These are phyloP conservation scores for Teratosphaeria zuluensis DNA, from an alignment of 2,329 filamentous ascomycete species.

Conservation along the genomic window DNA sequence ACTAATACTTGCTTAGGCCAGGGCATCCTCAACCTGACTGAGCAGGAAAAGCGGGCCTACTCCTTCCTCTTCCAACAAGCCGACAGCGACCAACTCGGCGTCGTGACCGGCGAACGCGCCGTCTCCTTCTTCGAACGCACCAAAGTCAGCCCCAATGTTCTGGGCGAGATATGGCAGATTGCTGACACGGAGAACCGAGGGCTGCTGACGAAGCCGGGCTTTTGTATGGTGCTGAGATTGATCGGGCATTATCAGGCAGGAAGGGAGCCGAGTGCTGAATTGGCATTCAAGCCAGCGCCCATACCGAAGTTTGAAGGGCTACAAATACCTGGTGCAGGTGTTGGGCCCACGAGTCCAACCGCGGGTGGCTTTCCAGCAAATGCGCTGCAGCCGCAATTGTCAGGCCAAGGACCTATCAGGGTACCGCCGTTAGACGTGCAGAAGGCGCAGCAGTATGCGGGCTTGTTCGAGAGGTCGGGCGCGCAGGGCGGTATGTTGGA, in stretches of 20 bases:
- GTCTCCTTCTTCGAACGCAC: constrained; percentile 99
- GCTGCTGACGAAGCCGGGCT: constrained; percentile 83
- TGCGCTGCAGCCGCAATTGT: constrained; percentile 23
- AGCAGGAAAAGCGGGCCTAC: constrained; percentile 90
- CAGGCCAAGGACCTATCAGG: constrained; percentile 55
- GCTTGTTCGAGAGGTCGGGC: constrained; percentile 83
- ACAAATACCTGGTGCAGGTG: constrained; percentile 29
- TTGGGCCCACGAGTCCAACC: constrained; percentile 13
- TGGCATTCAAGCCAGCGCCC: constrained; percentile 79
- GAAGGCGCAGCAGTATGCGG: constrained; percentile 79
- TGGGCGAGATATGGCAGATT: constrained; percentile 99
- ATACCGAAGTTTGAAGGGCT: constrained; percentile 86
- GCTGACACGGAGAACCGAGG: constrained; percentile 94
- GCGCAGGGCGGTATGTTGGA: constrained; percentile 68
- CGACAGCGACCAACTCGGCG: constrained; percentile 81
- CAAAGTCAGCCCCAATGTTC: constrained; percentile 68
- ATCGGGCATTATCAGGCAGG: constrained; percentile 91
- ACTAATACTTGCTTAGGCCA: not conserved
- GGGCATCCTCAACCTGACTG: constrained; percentile 55
- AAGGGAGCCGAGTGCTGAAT: constrained; percentile 65
- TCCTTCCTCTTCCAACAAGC: constrained; percentile 88
- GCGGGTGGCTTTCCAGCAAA: constrained; percentile 11
- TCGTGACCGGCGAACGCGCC: constrained; percentile 90
- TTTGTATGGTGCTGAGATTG: constrained; percentile 82
- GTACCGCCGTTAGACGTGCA: constrained; percentile 82